These are phyloP conservation scores for Lipomyces oligophaga DNA, from an alignment of 805 yeast species.

Conservation along the genomic window DNA sequence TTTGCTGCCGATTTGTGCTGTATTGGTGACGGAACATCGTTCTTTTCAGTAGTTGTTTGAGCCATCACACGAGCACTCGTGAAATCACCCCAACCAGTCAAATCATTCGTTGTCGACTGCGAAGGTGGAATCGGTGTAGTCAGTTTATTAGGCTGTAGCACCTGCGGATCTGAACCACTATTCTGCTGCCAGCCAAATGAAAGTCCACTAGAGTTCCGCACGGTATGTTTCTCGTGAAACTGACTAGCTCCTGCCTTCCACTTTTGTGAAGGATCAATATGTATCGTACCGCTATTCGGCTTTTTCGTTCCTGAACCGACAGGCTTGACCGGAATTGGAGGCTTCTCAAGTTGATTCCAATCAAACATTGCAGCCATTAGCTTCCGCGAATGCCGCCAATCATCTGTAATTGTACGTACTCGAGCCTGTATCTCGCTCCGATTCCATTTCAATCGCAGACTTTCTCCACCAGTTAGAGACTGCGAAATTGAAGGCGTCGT, in stretches of 20 bases:
- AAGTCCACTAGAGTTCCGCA: background rate
- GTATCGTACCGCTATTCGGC: background rate
- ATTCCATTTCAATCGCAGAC: slow-evolving; percentile 16
- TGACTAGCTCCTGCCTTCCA: background rate
- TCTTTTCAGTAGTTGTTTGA: background rate
- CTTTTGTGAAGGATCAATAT: background rate
- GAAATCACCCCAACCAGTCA: no score
- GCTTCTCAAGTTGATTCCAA: slow-evolving; percentile 21
- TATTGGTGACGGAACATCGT: background rate
- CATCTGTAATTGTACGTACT: slow-evolving; percentile 19
- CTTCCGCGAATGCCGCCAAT: slow-evolving; percentile 10
- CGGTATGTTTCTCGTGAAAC: no score
- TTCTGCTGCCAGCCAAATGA: slow-evolving; percentile 17
- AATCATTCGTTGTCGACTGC: background rate
- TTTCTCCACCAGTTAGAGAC: slow-evolving; percentile 7
- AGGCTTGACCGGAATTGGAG: background rate
- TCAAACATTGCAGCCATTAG: slow-evolving; percentile 9
- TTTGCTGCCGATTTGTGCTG: no score
- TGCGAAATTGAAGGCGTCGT: slow-evolving; percentile 8
- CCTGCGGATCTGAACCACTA: background rate
- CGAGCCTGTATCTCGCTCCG: slow-evolving; percentile 16
- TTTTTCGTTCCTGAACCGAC: background rate
- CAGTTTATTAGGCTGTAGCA: background rate
- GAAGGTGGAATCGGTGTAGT: background rate
- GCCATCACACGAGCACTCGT: no score